These are phyloP conservation scores for Fragaria iinumae DNA, from an alignment of 306 rosid genomes.

Conservation along the genomic window DNA sequence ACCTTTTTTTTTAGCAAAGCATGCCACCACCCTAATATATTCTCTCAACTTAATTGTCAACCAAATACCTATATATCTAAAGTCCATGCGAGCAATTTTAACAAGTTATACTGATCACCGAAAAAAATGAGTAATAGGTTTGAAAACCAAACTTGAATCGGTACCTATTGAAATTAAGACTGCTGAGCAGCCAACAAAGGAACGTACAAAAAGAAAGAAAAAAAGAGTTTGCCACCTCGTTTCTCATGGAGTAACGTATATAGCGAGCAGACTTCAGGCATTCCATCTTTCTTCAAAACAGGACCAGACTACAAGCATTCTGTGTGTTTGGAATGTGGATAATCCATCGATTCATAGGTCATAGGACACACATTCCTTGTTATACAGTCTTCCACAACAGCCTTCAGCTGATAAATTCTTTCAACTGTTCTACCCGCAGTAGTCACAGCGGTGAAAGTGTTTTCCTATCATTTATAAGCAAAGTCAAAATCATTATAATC, in stretches of 20 bases:
- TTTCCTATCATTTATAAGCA: background rate
- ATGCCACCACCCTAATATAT: too few relatives aligned
- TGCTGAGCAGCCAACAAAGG: background rate
- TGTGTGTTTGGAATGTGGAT: background rate
- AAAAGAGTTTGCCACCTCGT: background rate
- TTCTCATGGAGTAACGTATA: background rate
- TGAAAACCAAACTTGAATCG: too few relatives aligned
- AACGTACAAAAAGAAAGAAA: too few relatives aligned
- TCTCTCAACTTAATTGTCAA: background rate
- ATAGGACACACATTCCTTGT: background rate
- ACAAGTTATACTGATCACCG: too few relatives aligned
- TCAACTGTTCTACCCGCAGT: background rate
- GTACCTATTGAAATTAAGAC: background rate
- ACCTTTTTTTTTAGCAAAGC: too few relatives aligned
- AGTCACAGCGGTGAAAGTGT: background rate
- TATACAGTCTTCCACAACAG: background rate
- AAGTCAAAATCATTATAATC: background rate
- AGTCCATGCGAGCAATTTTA: too few relatives aligned
- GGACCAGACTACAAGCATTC: too few relatives aligned
- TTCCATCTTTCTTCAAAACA: too few relatives aligned
- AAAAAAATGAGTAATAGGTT: too few relatives aligned
- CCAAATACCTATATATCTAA: too few relatives aligned
- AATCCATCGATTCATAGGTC: background rate
- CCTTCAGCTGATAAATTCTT: background rate
- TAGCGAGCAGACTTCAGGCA: background rate